A percentile compares a stretch with the other conserved stretches of the same genome.
Conservation (phyloP, 805 yeast species). For the Schizosaccharomyces cryophilus region DNA sequence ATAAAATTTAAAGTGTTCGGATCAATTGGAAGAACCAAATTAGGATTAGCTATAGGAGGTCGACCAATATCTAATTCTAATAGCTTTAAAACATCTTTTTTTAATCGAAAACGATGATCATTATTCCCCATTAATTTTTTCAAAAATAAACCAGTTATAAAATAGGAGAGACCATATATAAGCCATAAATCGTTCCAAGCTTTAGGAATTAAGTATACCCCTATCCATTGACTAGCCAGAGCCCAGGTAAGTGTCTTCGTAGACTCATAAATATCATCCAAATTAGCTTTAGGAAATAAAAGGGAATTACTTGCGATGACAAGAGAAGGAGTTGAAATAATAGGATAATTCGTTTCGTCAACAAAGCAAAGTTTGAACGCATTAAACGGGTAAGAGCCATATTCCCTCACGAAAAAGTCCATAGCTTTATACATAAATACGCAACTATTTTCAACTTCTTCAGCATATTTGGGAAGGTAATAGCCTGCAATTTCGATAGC, state of each 20-base stretch:
- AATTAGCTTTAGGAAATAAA: slow-evolving; percentile 43
- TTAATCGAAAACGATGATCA: slow-evolving; percentile 51
- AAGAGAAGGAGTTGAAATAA: slow-evolving; percentile 51
- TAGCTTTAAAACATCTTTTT: slow-evolving; percentile 36
- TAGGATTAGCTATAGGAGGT: slow-evolving; percentile 34
- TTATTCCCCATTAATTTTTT: slow-evolving; percentile 57
- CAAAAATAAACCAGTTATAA: slow-evolving; percentile 53
- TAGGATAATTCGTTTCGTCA: slow-evolving; percentile 24
- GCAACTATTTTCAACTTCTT: slow-evolving; percentile 44
- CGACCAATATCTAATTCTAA: slow-evolving; percentile 54
- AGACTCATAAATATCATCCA: slow-evolving; percentile 53
- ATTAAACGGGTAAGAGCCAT: slow-evolving; percentile 79
- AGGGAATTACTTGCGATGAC: slow-evolving; percentile 34
- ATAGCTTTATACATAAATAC: slow-evolving; percentile 53
- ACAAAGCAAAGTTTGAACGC: slow-evolving; percentile 60
- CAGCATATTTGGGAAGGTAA: slow-evolving; percentile 32
- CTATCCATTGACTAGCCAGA: slow-evolving; percentile 77
- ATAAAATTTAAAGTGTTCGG: slow-evolving; percentile 43
- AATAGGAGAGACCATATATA: slow-evolving; percentile 60
- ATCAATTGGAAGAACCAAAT: slow-evolving; percentile 28
- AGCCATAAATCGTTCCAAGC: slow-evolving; percentile 70
- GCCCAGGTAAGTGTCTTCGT: slow-evolving; percentile 48
- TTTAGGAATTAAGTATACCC: slow-evolving; percentile 67
- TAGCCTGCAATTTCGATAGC: slow-evolving; percentile 26
- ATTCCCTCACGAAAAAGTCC: slow-evolving; percentile 64